A percentile compares a stretch with the other conserved stretches of the same genome.
These are phyloP conservation scores for Leccinum pellstonianum DNA, from an alignment of 768 basidiomycete genomes.

Conservation along the genomic window DNA sequence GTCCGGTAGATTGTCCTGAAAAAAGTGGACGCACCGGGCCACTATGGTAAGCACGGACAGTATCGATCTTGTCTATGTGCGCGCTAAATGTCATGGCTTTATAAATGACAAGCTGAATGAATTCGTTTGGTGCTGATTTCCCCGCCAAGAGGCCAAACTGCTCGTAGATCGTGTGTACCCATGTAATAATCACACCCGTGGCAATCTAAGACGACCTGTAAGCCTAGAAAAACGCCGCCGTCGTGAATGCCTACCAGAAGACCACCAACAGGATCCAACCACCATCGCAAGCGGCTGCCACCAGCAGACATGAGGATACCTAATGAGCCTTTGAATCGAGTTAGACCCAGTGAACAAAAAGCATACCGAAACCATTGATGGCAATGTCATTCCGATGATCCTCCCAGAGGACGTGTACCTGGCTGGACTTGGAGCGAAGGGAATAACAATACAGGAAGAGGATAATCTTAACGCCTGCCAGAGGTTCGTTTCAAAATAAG, in stretches of 20 bases:
- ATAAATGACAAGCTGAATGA: slow-evolving; percentile 88
- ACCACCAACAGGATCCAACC: slow-evolving; percentile 79
- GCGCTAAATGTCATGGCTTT: slow-evolving; percentile 85
- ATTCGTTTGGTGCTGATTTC: slow-evolving; percentile 88
- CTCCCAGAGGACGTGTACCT: slow-evolving; percentile 95
- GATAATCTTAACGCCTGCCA: slow-evolving; percentile 71
- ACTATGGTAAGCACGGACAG: slow-evolving; percentile 91
- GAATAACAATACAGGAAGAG: slow-evolving; percentile 88
- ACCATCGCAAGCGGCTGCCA: slow-evolving; percentile 80
- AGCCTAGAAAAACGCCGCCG: background rate
- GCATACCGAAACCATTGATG: slow-evolving; percentile 72
- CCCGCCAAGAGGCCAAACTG: slow-evolving; percentile 90
- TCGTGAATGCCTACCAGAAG: slow-evolving; percentile 53
- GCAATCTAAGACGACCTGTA: slow-evolving; percentile 53
- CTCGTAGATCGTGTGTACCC: slow-evolving; percentile 70
- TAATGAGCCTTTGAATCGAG: slow-evolving; percentile 28
- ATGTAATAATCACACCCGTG: slow-evolving; percentile 73
- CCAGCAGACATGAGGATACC: slow-evolving; percentile 82
- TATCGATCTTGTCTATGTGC: slow-evolving; percentile 85
- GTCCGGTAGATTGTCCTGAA: background rate
- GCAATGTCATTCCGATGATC: slow-evolving; percentile 94
- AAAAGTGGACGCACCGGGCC: slow-evolving; percentile 53
- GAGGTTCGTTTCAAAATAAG: background rate
- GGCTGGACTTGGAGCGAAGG: slow-evolving; percentile 78
- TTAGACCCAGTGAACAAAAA: background rate